Conservation (phyloP, 1,139 yeast genomes). For the Protomyces lactucae-debilis region DNA sequence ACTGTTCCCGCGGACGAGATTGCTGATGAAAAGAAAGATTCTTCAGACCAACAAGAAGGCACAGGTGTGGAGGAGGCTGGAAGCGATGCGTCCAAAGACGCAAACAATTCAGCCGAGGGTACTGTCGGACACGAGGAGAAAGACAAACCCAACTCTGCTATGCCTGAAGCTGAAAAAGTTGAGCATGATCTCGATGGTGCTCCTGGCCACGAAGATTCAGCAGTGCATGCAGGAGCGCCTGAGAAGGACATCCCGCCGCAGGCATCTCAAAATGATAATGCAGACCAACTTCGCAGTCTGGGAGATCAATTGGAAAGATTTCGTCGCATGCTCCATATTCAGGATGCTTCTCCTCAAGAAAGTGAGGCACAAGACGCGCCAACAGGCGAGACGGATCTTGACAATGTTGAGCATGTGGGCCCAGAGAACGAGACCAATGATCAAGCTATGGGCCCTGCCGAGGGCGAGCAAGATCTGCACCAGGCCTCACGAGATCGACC, state of each 20-base stretch:
- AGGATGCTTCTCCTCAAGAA: slow-evolving; percentile 9
- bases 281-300: slow-evolving; percentile 22
- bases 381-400: slow-evolving; percentile 41
- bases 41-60: neutral
- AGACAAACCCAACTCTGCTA: slow-evolving; percentile 25
- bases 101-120: slow-evolving; percentile 30
- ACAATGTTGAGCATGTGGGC: slow-evolving; percentile 86
- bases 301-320: slow-evolving; percentile 25
- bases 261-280: no score
- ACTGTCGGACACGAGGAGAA: slow-evolving; percentile 36
- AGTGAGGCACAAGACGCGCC: slow-evolving; percentile 1
- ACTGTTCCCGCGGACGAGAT: slow-evolving; percentile 22
- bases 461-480: slow-evolving; percentile 68
- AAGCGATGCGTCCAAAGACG: neutral
- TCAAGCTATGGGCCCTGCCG: slow-evolving; percentile 90
- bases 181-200: slow-evolving; percentile 47
- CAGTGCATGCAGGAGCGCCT: neutral
- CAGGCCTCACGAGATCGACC: slow-evolving; percentile 60
- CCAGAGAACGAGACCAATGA: slow-evolving; percentile 75
- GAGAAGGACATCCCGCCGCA: no score
- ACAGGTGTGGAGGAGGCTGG: neutral
- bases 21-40: slow-evolving; percentile 23
- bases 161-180: slow-evolving; percentile 30
- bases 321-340: slow-evolving; percentile 14
- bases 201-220: slow-evolving; percentile 40